Percentiles rank a stretch among this genome's conserved stretches.
Evolutionary conservation across 2,329 filamentous ascomycete genomes (phyloP).

Genomic region (Rhynchosporium secalis): DNA sequence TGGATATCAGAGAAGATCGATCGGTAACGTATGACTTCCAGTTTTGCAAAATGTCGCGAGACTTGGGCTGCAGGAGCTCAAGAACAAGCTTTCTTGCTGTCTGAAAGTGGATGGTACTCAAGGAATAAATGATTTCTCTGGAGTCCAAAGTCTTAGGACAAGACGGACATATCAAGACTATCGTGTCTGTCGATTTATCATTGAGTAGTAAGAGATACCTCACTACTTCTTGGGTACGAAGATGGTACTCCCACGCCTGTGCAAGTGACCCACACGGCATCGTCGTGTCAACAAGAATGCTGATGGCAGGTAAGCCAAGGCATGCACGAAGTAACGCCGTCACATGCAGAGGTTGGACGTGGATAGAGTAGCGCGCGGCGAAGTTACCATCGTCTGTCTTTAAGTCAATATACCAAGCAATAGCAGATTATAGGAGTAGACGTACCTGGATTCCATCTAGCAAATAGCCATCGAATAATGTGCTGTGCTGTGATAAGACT

Average conservation of each 20-base stretch:
- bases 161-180: slow-evolving; percentile 21
- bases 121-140: slow-evolving; percentile 20
- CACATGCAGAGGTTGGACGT: slow-evolving; percentile 65
- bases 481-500: slow-evolving; percentile 68
- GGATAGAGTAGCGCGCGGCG: slow-evolving; percentile 62
- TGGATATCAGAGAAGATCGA: slow-evolving; percentile 32
- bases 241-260: slow-evolving; percentile 38
- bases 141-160: slow-evolving; percentile 29
- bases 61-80: slow-evolving; percentile 37
- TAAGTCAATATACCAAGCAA: slow-evolving; percentile 11
- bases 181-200: slow-evolving; percentile 4
- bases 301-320: slow-evolving; percentile 51
- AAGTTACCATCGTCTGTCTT: slow-evolving; percentile 64
- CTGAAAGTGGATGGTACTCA: slow-evolving; percentile 36
- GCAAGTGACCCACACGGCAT: slow-evolving; percentile 35
- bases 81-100: slow-evolving; percentile 36
- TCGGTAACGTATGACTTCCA: slow-evolving; percentile 34
- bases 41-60: slow-evolving; percentile 30
- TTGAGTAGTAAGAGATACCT: slow-evolving; percentile 58
- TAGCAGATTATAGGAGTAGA: slow-evolving; percentile 19
- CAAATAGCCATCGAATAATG: slow-evolving; percentile 78
- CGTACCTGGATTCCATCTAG: slow-evolving; percentile 79
- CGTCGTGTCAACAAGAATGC: slow-evolving; percentile 11
- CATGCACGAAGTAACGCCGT: slow-evolving; percentile 69
- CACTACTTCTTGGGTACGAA: slow-evolving; percentile 46